phyloP scores from a whole-genome alignment of 192 early-diverging fungal species.

The Gaertneriomyces sp. region DNA sequence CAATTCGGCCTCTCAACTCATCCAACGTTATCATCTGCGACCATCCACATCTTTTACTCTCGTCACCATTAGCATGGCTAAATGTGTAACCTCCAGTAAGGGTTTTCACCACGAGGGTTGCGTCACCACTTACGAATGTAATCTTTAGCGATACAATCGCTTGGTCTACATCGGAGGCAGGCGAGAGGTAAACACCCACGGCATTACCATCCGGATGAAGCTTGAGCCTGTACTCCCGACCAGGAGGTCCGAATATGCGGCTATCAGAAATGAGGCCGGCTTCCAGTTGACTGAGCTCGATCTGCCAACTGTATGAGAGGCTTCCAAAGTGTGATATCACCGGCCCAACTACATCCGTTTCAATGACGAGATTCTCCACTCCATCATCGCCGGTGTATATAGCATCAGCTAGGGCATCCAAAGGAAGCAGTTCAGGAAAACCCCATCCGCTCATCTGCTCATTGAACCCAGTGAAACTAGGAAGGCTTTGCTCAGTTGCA shows the following conservation, averaged over 20 bases:
- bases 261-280: too few species aligned
- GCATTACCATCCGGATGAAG: too few species aligned
- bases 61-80: conserved; percentile 7
- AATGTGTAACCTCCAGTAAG: conserved; percentile 46
- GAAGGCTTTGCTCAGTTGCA: conserved; percentile 24
- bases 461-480: conserved; percentile 35
- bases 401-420: conserved; percentile 28
- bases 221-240: too few species aligned
- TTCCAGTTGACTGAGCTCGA: too few species aligned
- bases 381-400: background rate
- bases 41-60: conserved; percentile 29
- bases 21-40: conserved; percentile 12
- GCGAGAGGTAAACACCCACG: too few species aligned
- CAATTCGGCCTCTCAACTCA: background rate
- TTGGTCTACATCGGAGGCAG: too few species aligned
- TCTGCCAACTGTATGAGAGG: too few species aligned
- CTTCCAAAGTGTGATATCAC: too few species aligned
- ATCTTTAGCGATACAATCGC: conserved; percentile 39
- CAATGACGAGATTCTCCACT: conserved; percentile 25
- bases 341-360: conserved; percentile 31
- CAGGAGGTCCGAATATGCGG: too few species aligned
- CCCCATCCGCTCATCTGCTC: conserved; percentile 43
- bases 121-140: conserved; percentile 22
- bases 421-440: conserved; percentile 34
- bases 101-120: conserved; percentile 31